These are phyloP conservation scores for Cladophialophora bantiana DNA, from an alignment of 2,329 filamentous ascomycete species.

Conservation along the genomic window DNA sequence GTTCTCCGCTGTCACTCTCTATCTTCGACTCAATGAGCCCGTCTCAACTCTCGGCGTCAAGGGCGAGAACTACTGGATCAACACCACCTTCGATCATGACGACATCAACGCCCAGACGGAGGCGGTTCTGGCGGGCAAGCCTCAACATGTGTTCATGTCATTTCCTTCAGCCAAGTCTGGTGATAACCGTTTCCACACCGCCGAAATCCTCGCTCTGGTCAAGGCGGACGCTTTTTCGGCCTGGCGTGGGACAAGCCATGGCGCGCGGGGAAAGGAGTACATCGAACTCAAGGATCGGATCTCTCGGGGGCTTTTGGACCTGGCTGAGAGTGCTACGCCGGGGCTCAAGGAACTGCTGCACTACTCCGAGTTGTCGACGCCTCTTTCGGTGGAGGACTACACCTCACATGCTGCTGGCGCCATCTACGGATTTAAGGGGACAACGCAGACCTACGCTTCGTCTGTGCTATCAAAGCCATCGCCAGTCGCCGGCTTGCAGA, in stretches of 20 bases:
- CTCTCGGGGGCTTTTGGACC: not conserved
- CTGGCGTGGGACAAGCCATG: slow-evolving; percentile 1
- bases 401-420: not conserved
- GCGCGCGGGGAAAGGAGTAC: not conserved
- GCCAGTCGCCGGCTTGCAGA: not conserved
- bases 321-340: not conserved
- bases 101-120: not conserved
- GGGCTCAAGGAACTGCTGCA: not conserved
- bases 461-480: not conserved
- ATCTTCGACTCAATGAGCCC: not conserved
- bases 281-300: not conserved
- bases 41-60: not conserved
- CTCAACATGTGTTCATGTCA: not conserved
- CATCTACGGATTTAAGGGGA: slow-evolving; percentile 2
- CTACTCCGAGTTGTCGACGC: not conserved
- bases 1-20: not conserved
- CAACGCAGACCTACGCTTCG: not conserved
- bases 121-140: not conserved
- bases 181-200: not conserved
- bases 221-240: not conserved
- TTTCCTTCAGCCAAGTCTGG: not conserved
- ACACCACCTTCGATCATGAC: not conserved
- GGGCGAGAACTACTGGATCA: not conserved
- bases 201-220: not conserved
- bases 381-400: not conserved